Conservation (phyloP, 306 rosid genomes). For the Trichosanthes truncata region DNA sequence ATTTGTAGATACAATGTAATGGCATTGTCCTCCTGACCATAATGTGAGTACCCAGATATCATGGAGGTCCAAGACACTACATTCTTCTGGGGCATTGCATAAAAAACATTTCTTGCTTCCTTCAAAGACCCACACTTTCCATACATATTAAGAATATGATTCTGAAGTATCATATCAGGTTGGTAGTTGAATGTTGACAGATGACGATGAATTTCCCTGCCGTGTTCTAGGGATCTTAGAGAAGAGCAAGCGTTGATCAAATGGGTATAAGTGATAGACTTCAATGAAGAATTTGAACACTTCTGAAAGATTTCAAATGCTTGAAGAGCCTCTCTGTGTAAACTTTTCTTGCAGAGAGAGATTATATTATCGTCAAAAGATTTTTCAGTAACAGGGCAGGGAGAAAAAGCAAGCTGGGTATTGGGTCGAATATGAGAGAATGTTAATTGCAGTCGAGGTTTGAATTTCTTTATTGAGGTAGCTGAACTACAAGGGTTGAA, state of each 20-base stretch:
- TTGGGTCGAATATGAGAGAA: constrained; percentile 15
- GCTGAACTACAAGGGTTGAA: neutral
- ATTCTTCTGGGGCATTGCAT: constrained; percentile 49
- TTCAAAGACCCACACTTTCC: constrained; percentile 64
- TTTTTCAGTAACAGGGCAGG: constrained; percentile 18
- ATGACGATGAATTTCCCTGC: constrained; percentile 44
- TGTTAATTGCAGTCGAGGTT: constrained; percentile 22
- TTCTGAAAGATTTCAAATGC: constrained; percentile 37
- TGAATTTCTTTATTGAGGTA: constrained; percentile 25
- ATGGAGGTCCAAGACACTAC: constrained; percentile 73
- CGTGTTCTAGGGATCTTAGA: constrained; percentile 44
- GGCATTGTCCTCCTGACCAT: constrained; percentile 41
- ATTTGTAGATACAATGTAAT: constrained; percentile 44
- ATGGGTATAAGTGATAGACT: constrained; percentile 32
- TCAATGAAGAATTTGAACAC: constrained; percentile 23
- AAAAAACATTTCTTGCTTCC: constrained; percentile 56
- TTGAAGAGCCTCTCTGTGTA: constrained; percentile 47
- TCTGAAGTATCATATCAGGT: constrained; percentile 40
- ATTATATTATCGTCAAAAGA: constrained; percentile 33
- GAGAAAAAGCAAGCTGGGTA: constrained; percentile 10
- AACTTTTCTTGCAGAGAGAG: constrained; percentile 37
- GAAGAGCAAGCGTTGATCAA: constrained; percentile 54
- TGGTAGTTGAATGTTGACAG: constrained; percentile 29
- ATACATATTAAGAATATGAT: constrained; percentile 61
- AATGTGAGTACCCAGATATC: constrained; percentile 57